Conservation (phyloP, 2,329 filamentous ascomycete species). For the Verticillium albo-atrum region DNA sequence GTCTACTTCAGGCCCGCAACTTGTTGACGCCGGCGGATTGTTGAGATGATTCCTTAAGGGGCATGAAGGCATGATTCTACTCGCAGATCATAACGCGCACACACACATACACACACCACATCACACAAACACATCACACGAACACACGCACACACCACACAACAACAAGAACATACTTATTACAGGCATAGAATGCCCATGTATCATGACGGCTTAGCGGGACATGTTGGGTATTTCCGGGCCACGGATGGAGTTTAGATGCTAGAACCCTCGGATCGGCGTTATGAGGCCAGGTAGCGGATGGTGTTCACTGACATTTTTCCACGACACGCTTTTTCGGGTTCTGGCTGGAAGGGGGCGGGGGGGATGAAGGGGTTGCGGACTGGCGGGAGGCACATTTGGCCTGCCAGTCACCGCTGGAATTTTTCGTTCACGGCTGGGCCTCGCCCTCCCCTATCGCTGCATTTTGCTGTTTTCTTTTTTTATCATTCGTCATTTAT, state of each 20-base stretch:
- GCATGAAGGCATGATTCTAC: conserved; percentile 9
- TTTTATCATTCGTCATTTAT: neutral
- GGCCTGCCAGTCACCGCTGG: neutral
- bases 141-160: neutral
- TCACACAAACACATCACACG: neutral
- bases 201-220: conserved; percentile 6
- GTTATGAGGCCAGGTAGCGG: conserved; percentile 1
- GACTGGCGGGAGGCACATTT: neutral
- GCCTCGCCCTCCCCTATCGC: neutral
- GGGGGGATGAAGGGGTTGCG: neutral
- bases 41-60: conserved; percentile 20
- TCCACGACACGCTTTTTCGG: neutral
- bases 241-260: conserved; percentile 5
- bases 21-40: conserved; percentile 36
- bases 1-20: conserved; percentile 24
- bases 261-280: conserved; percentile 5
- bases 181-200: conserved; percentile 2
- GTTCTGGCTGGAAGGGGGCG: neutral
- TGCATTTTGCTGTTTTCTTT: neutral
- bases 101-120: neutral
- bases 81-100: neutral
- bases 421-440: neutral
- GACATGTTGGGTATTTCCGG: neutral
- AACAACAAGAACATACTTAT: neutral
- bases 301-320: neutral